phyloP scores from a whole-genome alignment of 306 rosid genomes.

The Castanea mollissima region DNA sequence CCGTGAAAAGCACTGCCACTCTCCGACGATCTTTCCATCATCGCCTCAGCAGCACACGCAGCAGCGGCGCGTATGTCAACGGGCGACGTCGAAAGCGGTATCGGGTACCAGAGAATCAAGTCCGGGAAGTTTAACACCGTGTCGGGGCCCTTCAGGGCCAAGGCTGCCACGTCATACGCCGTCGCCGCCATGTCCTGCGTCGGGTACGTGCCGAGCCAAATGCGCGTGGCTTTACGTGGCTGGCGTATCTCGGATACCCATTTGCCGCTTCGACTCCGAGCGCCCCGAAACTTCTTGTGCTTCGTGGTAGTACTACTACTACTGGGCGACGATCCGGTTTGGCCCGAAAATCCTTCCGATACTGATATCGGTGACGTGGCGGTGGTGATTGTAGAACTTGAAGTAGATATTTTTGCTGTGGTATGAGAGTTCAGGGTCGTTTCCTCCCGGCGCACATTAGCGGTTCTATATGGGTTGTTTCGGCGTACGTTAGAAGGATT shows the following conservation, averaged over 20 bases:
- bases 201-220: constrained; percentile 42
- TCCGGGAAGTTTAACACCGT: too few species aligned
- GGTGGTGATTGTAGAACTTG: neutral
- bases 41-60: too few species aligned
- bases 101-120: too few species aligned
- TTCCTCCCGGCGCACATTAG: too few species aligned
- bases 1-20: neutral
- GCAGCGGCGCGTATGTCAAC: neutral
- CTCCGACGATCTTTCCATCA: too few species aligned
- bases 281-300: constrained; percentile 52
- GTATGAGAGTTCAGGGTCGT: constrained; percentile 10
- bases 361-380: constrained; percentile 6
- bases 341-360: constrained; percentile 12
- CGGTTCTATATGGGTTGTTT: too few species aligned
- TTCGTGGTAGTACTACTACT: neutral
- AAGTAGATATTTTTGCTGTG: neutral
- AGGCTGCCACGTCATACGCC: too few species aligned
- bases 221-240: constrained; percentile 84
- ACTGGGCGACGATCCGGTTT: neutral
- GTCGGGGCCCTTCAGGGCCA: too few species aligned
- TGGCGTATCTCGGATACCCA: constrained; percentile 97
- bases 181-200: too few species aligned
- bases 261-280: constrained; percentile 74
- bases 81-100: neutral
- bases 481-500: too few species aligned